phyloP scores from a whole-genome alignment of 495 filamentous ascomycete genomes.

The Terfezia claveryi region DNA sequence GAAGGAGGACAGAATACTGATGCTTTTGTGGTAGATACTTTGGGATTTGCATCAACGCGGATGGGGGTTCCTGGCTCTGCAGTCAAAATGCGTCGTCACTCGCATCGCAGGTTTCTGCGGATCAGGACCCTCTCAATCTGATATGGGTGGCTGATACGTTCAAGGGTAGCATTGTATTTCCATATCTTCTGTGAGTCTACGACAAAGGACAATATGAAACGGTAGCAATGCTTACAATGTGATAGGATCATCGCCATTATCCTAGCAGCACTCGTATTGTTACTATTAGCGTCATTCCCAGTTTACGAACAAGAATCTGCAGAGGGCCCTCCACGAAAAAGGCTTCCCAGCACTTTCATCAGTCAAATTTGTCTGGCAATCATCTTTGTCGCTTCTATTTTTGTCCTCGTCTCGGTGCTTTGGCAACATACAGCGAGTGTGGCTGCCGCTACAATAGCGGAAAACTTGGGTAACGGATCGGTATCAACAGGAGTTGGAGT shows the following conservation, averaged over 20 bases:
- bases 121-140: slow-evolving; percentile 59
- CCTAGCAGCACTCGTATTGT: slow-evolving; percentile 52
- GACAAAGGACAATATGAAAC: neutral
- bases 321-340: slow-evolving; percentile 38
- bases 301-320: slow-evolving; percentile 56
- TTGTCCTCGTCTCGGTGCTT: slow-evolving; percentile 51
- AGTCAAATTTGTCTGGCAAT: slow-evolving; percentile 54
- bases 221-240: neutral
- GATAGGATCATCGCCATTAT: slow-evolving; percentile 57
- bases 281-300: slow-evolving; percentile 59
- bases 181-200: slow-evolving; percentile 41
- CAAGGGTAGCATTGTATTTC: slow-evolving; percentile 63
- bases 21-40: slow-evolving; percentile 19
- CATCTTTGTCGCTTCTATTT: slow-evolving; percentile 59
- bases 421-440: slow-evolving; percentile 87
- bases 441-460: slow-evolving; percentile 73
- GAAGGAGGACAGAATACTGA: slow-evolving; percentile 8
- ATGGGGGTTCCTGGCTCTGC: slow-evolving; percentile 50
- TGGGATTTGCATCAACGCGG: slow-evolving; percentile 54
- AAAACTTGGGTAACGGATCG: slow-evolving; percentile 87
- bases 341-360: slow-evolving; percentile 53
- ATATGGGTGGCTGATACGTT: slow-evolving; percentile 62
- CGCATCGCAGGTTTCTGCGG: slow-evolving; percentile 41
- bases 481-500: slow-evolving; percentile 74
- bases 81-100: slow-evolving; percentile 56